Evolutionary conservation across 352 stramenopile genomes (phyloP), one percentile per base, ranked within the genome.

Genomic region (Pythium oligandrum): DNA sequence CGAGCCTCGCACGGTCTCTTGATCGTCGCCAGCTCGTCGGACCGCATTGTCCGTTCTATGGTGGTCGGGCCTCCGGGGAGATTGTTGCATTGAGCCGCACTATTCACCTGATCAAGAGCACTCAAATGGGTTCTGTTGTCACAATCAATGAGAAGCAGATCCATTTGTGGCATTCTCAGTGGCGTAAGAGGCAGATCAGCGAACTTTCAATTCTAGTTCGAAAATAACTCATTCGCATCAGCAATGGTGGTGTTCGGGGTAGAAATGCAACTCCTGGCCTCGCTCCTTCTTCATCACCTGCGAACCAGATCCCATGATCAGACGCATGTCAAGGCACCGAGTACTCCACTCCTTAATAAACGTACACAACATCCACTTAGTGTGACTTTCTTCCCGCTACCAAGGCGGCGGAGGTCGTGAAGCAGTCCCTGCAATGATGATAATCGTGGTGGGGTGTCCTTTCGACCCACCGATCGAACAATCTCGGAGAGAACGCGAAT

Each of bases 371-470:
- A 91, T 6, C 78, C 78, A 17, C 76, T 69, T 26, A 91, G 60
- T 0, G 82, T 93, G 38, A 89, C 50, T 46, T 74, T 73, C 59
- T 89, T 93, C 11, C 82, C 82, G n/a, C 58, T 76, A 12, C 69
- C 67, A 7, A 93, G 61, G 30, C 42, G 48, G 9, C 70, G 54
- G 11, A 93, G 48, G 44, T 89, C 68, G 36, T 33, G 44, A 47
- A 78, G 60, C 40, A 92, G 55, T 26, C 64, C 54, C 44, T 51
- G 43, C 12, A 92, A 47, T 0, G 83, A 83, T 26, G 77, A 73
- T 34, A 88, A 59, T 17, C 83, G 70, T 10, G 83, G 83, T 10
- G 83, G 78, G 4, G 62, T 63, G 8, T 78, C 60, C 56, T 88
- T 90, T 17, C 59, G 70, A 6, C 83, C 79, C 35, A 92, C 46